A percentile compares a stretch with the other conserved stretches of the same genome.
Conservation (phyloP, 2,329 filamentous ascomycete genomes). For the Fusarium marasasianum region DNA sequence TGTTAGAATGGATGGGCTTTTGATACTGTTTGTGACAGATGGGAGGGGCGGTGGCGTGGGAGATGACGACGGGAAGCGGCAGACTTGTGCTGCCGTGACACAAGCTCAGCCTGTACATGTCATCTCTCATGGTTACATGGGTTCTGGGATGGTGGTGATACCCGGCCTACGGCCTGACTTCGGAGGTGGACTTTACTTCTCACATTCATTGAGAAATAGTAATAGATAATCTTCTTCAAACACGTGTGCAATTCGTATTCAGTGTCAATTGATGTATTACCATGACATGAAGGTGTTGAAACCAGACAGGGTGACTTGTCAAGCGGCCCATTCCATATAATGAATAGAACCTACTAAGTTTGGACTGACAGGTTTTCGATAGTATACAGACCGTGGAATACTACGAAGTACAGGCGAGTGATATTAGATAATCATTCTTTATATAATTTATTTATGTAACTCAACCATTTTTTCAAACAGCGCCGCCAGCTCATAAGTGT, state of each 20-base stretch:
- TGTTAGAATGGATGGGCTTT: constrained; percentile 40
- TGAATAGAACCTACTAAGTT: neutral
- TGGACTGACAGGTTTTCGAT: neutral
- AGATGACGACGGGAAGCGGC: constrained; percentile 16
- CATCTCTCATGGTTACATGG: constrained; percentile 24
- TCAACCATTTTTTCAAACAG: neutral
- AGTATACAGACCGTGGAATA: too few relatives aligned
- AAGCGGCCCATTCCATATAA: neutral
- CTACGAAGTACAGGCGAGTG: too few relatives aligned
- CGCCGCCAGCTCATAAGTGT: constrained; percentile 2
- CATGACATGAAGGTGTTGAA: neutral
- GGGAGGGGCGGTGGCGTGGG: constrained; percentile 17
- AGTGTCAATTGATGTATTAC: neutral
- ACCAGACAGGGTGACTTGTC: neutral
- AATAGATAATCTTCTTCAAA: constrained; percentile 44
- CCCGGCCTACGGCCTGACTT: constrained; percentile 38
- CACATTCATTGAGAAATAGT: constrained; percentile 44
- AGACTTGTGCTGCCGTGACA: constrained; percentile 15
- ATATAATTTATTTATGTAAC: neutral
- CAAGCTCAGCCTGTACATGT: neutral
- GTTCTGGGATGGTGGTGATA: constrained; percentile 39
- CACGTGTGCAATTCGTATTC: neutral
- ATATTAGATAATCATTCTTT: neutral
- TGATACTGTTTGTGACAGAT: constrained; percentile 26
- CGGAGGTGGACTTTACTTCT: constrained; percentile 42